Evolutionary conservation across 2,329 filamentous ascomycete species (phyloP), one percentile per base, ranked within the genome.

Genomic region (Dactylellina cionopaga): DNA sequence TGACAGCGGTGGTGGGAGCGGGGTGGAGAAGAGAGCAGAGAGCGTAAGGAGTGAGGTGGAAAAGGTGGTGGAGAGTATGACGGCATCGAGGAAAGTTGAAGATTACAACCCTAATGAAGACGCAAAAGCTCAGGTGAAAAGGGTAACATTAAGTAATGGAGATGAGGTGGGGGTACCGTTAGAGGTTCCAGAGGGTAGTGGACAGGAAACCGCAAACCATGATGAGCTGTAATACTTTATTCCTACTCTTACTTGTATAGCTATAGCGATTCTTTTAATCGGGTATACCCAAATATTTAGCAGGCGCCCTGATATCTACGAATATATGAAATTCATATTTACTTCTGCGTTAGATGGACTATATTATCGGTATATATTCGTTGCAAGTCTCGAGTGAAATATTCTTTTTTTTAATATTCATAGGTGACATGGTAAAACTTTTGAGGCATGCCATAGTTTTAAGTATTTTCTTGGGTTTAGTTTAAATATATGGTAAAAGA

Each of bases 21-120:
- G 76, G 41, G 35, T 74, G 72, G 17, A 74, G 79, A 22, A 75
- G 54, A 11, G 66, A 56, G 74, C 39, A 19, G 76, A 76, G 13
- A 77, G 27, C 24, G 80, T 17, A 77, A 82, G 83, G 10, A 81
- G 81, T 5, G 77, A 87, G 76, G 78, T 84, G 5, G 85, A 87
- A 33, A 79, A 86, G 73, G 82, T 91, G 17, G 84, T 83, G 33
- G 84, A 82, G 77, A 83, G 87, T 44, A 82, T 88, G 47, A 83
- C 84, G 52, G 78, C 79, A 56, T 77, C 75, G 39, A 73, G 35
- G 51, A 49, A 31, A 24, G 49, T 58, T 47, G 44, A 80, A 80
- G 60, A 58, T 75, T n/a, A 78, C 76, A 17, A 72, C 75, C 24
- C 76, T 80, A 31, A 60, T 17, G 46, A 69, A 27, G n/a, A 69